Evolutionary conservation across 768 basidiomycete species (phyloP), one percentile per base, ranked within the genome.

Genomic region (Phlebiopsis gigantea): DNA sequence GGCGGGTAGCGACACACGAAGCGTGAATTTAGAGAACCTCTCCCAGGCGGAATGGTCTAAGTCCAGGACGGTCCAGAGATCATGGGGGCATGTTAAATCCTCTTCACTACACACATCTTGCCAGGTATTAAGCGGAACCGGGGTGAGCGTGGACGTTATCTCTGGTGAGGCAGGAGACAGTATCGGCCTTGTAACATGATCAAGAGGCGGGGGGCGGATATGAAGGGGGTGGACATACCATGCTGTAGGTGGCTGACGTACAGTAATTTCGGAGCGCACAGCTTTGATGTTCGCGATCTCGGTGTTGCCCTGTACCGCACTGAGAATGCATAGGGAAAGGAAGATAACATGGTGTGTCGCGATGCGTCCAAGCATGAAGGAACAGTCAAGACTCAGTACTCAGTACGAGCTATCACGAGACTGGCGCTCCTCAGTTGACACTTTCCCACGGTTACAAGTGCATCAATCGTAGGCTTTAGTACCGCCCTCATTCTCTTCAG

Each of bases 231-330:
- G 46, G 50, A 34, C 63, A 43, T 56, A 61, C 63, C 73, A 67
- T 30, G 74, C 48, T 14, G 56, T 31, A 1, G 61, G 50, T 69
- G 72, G 71, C 30, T 65, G 65, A 43, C 57, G 65, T 19, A 25
- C 56, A 42, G 65, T 46, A 29, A 66, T 64, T 17, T 59, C 51
- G 5, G 59, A 62, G 42, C 67, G 67, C 15, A 68, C 62, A 46
- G 74, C 69, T 24, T 65, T 66, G 64, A 87, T 83, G 66, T 82
- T 83, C 66, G 83, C 68, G 62, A 87, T 85, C 71, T 87, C 84
- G 31, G 85, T 87, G 68, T 87, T 85, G 21, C 78, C 83, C 12
- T 30, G 21, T 31, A 55, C 64, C 25, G n/a, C n/a, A 50, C 44
- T 10, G 24, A 5, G 2, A 19, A 19, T 19, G 21, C 15, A 5